Base-by-base conservation (phyloP, 805 yeast species). In the Metschnikowia similis region DNA sequence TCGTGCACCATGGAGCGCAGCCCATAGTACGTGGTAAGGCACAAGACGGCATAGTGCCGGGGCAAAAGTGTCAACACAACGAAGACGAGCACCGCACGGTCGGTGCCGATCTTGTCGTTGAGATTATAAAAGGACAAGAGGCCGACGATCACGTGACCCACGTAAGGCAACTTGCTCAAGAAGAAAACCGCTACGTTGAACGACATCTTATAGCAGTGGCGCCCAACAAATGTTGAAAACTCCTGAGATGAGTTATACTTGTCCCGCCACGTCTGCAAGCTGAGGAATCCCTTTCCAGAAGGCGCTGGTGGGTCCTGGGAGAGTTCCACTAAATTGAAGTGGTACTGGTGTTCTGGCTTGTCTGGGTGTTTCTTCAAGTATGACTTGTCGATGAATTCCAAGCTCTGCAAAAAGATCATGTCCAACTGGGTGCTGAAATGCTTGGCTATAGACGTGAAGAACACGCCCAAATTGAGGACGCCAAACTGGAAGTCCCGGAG, bases 21-120 rank as follows among this genome's bases (percentile, higher is more conserved):
- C 2, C 82, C 83, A 67, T 76, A 75, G 54, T 71, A 77, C 1
- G 75, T 65, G 14, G 76, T 64, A 35, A 80, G 57, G 31, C 77
- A 63, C 8, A 66, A 50, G 21, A 75, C 60, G 11, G 73, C 60
- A 51, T 67, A 62, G 29, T 60, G 48, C 27, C 65, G 57, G 0
- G 83, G 76, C 13, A 71, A 46, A 9, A 72, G 37, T 17, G 66
- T 58, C 11, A 77, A 57, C 0, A 71, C 60, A 2, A 64, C 49
- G 40, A 74, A 70, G 4, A 80, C 61, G 1, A 61, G 48, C 3
- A 67, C 48, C 0, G 85, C 75, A 7, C 79, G 66, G 3, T 73
- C 56, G 0, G 79, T 63, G 1, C 86, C 85, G 16, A 79, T 65
- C 21, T 71, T 70, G 39, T 64, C 66, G 54, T 74, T 64, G 49